Conservation (phyloP, 2,329 filamentous ascomycete genomes). For the Pestalotiopsis sp. region DNA sequence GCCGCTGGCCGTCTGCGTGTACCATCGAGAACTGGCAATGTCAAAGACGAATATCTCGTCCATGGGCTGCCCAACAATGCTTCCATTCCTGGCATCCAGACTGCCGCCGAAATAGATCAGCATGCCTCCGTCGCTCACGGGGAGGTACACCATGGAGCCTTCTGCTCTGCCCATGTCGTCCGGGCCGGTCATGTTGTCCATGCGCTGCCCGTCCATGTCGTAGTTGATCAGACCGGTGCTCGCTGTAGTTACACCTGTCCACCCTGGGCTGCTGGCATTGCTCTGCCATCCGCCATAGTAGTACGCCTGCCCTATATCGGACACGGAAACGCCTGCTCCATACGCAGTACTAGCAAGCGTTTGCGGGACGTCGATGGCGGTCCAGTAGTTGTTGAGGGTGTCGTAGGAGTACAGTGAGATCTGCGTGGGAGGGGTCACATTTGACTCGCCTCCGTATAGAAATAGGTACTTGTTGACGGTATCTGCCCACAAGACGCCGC, state of each 20-base stretch:
- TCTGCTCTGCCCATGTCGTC: slow-evolving; percentile 59
- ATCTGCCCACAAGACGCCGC: slow-evolving; percentile 60
- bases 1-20: slow-evolving; percentile 58
- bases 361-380: slow-evolving; percentile 42
- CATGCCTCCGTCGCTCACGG: slow-evolving; percentile 60
- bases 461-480: slow-evolving; percentile 65
- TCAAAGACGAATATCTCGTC: slow-evolving; percentile 62
- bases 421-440: slow-evolving; percentile 41
- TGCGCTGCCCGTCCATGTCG: slow-evolving; percentile 53
- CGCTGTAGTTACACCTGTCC: slow-evolving; percentile 49
- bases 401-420: slow-evolving; percentile 62
- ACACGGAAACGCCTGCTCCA: slow-evolving; percentile 58
- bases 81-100: slow-evolving; percentile 50
- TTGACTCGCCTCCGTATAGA: slow-evolving; percentile 62
- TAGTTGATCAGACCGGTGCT: slow-evolving; percentile 58
- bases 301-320: slow-evolving; percentile 58
- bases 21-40: slow-evolving; percentile 61
- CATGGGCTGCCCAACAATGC: slow-evolving; percentile 45
- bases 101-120: slow-evolving; percentile 66
- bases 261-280: slow-evolving; percentile 53
- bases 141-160: slow-evolving; percentile 62
- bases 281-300: slow-evolving; percentile 67
- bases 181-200: slow-evolving; percentile 56
- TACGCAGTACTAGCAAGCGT: slow-evolving; percentile 50
- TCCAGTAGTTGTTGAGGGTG: slow-evolving; percentile 58